Percentiles rank a stretch among this genome's conserved stretches.
Conservation (phyloP, 1,284 basidiomycete species). For the Cryptococcus hybrid region DNA sequence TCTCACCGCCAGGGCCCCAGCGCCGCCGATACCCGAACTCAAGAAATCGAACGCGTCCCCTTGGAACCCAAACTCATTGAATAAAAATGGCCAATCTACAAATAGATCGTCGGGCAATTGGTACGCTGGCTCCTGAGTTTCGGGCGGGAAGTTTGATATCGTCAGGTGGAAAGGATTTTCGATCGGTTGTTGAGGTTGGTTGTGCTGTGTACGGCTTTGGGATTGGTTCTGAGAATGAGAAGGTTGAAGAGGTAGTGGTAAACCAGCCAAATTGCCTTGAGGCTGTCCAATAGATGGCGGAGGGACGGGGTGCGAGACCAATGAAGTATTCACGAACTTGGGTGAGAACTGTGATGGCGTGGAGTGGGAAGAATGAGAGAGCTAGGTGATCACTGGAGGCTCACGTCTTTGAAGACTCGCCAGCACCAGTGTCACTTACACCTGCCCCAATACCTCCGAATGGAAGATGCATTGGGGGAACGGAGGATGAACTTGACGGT, state of each 20-base stretch:
- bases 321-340: neutral
- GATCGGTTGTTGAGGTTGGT: too few relatives aligned
- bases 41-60: slow-evolving; percentile 40
- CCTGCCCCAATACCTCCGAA: neutral
- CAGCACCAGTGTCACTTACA: neutral
- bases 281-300: too few relatives aligned
- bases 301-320: too few relatives aligned
- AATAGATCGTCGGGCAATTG: slow-evolving; percentile 32
- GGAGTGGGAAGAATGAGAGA: neutral
- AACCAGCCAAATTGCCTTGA: too few relatives aligned
- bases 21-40: slow-evolving; percentile 1
- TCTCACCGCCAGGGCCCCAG: neutral
- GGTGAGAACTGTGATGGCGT: neutral
- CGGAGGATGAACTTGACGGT: too few relatives aligned
- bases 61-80: slow-evolving; percentile 17
- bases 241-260: neutral
- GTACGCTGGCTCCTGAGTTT: slow-evolving; percentile 11
- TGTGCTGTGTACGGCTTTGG: neutral
- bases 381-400: neutral
- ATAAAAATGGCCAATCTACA: slow-evolving; percentile 32
- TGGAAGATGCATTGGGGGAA: neutral
- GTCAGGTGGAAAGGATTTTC: neutral
- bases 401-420: neutral
- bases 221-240: neutral
- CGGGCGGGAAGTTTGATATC: neutral